phyloP scores from a whole-genome alignment of 257 asterid species.

The Ligustrum vulgare region DNA sequence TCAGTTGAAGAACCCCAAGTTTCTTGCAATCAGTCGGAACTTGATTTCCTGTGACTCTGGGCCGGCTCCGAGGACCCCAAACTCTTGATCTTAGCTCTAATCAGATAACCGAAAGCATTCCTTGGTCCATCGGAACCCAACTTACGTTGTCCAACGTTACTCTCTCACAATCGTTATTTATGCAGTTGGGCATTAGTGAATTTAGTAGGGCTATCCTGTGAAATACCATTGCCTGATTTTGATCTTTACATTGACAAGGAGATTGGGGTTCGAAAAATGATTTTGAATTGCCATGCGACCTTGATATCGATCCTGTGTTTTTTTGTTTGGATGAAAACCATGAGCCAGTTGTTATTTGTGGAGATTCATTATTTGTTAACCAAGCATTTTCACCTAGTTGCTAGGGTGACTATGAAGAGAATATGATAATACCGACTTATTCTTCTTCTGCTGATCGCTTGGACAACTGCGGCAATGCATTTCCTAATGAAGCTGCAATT shows the following conservation, averaged over 20 bases:
- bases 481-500: no score
- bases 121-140: no score
- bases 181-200: no score
- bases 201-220: no score
- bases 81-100: no score
- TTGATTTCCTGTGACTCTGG: no score
- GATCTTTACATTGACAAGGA: constrained; percentile 55
- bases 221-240: constrained; percentile 51
- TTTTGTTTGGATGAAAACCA: constrained; percentile 27
- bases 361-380: constrained; percentile 45
- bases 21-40: no score
- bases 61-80: no score
- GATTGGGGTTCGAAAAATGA: constrained; percentile 55
- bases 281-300: constrained; percentile 33
- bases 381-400: constrained; percentile 41
- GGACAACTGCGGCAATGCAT: background rate
- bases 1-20: constrained; percentile 45
- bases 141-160: no score
- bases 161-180: no score
- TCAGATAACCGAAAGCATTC: no score
- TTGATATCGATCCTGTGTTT: constrained; percentile 31
- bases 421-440: constrained; percentile 1
- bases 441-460: constrained; percentile 4
- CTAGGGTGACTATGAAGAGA: constrained; percentile 63
- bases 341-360: constrained; percentile 58